Evolutionary conservation across 1,284 basidiomycete species (phyloP).

Genomic region (Puccinia horiana): DNA sequence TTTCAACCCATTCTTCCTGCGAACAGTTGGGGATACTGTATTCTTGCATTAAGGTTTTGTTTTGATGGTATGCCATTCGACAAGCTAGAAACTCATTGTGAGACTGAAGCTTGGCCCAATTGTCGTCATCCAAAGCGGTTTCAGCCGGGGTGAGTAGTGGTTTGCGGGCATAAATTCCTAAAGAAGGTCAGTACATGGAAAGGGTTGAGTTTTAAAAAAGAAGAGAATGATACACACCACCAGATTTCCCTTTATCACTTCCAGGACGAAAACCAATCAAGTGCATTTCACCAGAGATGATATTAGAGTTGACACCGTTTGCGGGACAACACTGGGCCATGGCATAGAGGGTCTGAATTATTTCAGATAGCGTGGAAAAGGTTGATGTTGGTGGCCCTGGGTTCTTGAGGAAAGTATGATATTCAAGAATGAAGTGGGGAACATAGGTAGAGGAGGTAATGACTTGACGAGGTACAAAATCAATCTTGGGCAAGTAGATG

Average conservation of each 20-base stretch:
- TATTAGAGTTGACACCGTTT: background rate
- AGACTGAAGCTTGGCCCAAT: too few species aligned
- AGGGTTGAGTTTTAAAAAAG: too few species aligned
- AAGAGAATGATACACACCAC: slow-evolving; percentile 3
- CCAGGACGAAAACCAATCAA: slow-evolving; percentile 14
- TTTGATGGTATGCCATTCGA: background rate
- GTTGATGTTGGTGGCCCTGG: too few species aligned
- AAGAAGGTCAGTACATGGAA: background rate
- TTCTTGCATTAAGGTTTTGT: slow-evolving; percentile 10
- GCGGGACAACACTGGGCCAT: background rate
- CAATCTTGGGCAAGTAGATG: background rate
- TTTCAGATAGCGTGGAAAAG: background rate
- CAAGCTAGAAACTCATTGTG: background rate
- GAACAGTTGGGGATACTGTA: background rate
- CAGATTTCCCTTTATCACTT: background rate
- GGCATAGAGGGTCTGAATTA: background rate
- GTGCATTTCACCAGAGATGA: too few species aligned
- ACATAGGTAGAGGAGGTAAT: background rate
- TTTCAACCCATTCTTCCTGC: too few species aligned
- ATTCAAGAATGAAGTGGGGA: slow-evolving; percentile 10
- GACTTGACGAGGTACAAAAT: background rate
- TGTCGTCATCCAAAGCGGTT: background rate
- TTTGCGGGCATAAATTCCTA: background rate
- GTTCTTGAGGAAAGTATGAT: too few species aligned
- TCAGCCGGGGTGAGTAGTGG: background rate